Base-by-base conservation (phyloP, 257 asterid species). In the Striga asiatica region DNA sequence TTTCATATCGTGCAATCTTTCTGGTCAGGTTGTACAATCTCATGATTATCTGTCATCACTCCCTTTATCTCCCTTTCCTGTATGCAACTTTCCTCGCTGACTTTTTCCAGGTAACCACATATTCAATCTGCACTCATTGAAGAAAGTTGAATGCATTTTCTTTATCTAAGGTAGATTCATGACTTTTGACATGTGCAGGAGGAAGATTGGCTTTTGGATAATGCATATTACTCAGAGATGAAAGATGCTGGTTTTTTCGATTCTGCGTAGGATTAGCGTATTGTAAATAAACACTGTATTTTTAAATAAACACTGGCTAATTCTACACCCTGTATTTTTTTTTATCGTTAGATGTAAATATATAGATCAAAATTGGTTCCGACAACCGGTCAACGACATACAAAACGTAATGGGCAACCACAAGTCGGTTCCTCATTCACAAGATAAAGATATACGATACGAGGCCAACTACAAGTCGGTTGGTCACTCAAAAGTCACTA, bases 161-260 rank as follows among this genome's bases (percentile, higher is more conserved):
- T 54, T 18, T 35, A 28, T 46, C 18, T 12, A 41, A 1, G 18
- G 35, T 35, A 16, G 46, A 32, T 13, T 45, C 21, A 31, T 54
- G 22, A 47, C 32, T 14, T 35, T 12, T 23, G 25, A 17, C 29
- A 45, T 61, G 13, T 73, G 54, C 81, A 88, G 97, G 95, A 88
- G 71, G 89, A 88, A 70, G 97, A 88, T 60, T 88, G 89, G 94
- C 95, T 84, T 55, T 66, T 88, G 77, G 95, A 88, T 60, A 78
- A 74, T 48, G 93, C 93, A 48, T 88, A 84, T 51, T 88, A 88
- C 72, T 78, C 95, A 19, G 97, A 88, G 78, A 88, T 88, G 97
- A 80, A 76, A 65, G 97, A 88, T 73, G 93, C 97, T 6, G 97
- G 97, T 2, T 88, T 88, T 68, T 82, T 82, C 48, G 93, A 88